Conservation (phyloP, 2,329 filamentous ascomycete genomes). For the Fonsecaea erecta region DNA sequence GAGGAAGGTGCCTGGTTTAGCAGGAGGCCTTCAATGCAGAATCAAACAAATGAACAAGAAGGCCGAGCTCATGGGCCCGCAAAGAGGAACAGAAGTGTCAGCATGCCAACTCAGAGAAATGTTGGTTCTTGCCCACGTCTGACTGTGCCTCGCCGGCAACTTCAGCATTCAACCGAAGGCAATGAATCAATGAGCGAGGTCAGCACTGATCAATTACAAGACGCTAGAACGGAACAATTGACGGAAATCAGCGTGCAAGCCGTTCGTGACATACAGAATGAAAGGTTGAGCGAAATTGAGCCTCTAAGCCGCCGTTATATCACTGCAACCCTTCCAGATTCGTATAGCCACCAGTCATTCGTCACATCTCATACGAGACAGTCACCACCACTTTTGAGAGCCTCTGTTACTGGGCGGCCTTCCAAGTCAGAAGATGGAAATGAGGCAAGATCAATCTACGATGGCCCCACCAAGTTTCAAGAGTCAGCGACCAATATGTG, state of each 20-base stretch:
- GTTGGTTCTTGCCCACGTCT: background rate
- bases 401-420: background rate
- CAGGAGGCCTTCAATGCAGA: constrained; percentile 21
- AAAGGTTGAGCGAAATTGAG: constrained; percentile 30
- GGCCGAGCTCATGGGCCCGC: background rate
- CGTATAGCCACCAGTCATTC: background rate
- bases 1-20: constrained; percentile 27
- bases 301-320: background rate
- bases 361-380: constrained; percentile 5
- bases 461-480: background rate
- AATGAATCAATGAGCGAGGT: constrained; percentile 33
- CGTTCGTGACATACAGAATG: constrained; percentile 17
- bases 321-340: background rate
- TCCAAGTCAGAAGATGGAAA: background rate
- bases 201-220: constrained; percentile 13
- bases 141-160: background rate
- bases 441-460: background rate
- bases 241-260: constrained; percentile 28
- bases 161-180: constrained; percentile 14
- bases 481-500: constrained; percentile 30
- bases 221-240: constrained; percentile 25
- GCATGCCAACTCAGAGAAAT: constrained; percentile 21
- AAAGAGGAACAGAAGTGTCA: constrained; percentile 27
- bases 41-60: constrained; percentile 1
- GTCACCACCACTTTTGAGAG: background rate